Base-by-base conservation (phyloP, 805 yeast genomes). In the Candida orba region DNA sequence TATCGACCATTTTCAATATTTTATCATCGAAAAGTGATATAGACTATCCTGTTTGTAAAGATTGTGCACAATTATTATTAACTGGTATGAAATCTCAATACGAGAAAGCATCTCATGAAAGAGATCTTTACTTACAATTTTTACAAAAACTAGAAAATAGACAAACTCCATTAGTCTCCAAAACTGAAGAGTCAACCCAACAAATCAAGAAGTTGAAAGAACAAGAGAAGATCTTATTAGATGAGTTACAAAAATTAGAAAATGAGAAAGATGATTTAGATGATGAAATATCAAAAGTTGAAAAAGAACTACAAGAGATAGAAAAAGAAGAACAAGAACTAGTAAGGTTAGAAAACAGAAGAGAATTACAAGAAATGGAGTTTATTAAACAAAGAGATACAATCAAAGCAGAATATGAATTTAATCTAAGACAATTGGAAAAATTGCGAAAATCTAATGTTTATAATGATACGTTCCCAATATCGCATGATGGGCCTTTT, bases 1-100 rank as follows among this genome's bases (percentile, higher is more conserved):
- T 88, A 30, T 78, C 77, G 3, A 76, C 75, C 33, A 73, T 91
- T 2, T 89, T 87, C 59, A 81, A 83, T 49, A 69, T 84, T 2
- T 63, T 91, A 6, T 81, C 93, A 0, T 69, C 75, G 6, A 81
- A 84, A 48, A 81, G 82, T 41, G 88, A 82, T 47, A 72, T 91
- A 14, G 95, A 87, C 50, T 80, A 79, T 56, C 99, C 99, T 0
- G 78, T 93, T 14, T 91, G 98, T 54, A 72, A 72, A 22, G 97
- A 90, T 36, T 93, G 99, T 61, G 84, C 93, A 7, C 77, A 73
- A 36, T 59, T 72, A 18, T 62, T 91, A 23, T 67, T 84, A 10
- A 79, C 76, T 9, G 81, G 80, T 44, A 70, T 88, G 60, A 82
- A 80, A 54, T 60, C 67, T 12, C 81, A 81, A 52, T 84, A 84